Evolutionary conservation across 768 basidiomycete species (phyloP).

Genomic region (Melanogaster broomeanus): DNA sequence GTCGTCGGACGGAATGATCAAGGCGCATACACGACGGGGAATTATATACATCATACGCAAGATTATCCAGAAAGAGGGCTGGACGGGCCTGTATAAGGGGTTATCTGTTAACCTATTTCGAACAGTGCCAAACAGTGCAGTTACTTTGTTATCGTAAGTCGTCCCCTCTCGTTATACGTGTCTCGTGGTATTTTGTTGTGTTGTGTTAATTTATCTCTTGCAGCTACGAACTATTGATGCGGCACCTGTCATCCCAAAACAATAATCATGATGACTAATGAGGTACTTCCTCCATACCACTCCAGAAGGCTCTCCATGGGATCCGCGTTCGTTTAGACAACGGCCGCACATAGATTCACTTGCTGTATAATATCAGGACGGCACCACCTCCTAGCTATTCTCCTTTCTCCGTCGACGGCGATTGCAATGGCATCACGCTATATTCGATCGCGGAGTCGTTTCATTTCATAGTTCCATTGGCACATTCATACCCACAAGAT

Average conservation of each 20-base stretch:
- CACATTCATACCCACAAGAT: background rate
- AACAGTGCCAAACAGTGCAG: conserved; percentile 95
- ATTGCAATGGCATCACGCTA: conserved; percentile 6
- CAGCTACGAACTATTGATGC: conserved; percentile 36
- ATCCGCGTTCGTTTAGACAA: conserved; percentile 18
- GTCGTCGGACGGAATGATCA: conserved; percentile 64
- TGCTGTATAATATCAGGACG: conserved; percentile 12
- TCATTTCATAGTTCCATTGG: conserved; percentile 6
- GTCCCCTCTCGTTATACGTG: conserved; percentile 10
- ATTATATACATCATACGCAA: conserved; percentile 70
- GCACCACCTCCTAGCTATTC: conserved; percentile 8
- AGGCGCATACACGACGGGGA: conserved; percentile 57
- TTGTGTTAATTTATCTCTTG: conserved; percentile 1
- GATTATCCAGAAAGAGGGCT: conserved; percentile 82
- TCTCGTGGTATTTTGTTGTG: background rate
- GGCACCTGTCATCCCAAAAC: conserved; percentile 28
- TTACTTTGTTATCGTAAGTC: conserved; percentile 73
- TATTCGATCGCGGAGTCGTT: conserved; percentile 1
- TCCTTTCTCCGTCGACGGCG: conserved; percentile 3
- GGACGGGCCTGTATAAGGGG: conserved; percentile 89
- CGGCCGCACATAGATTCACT: conserved; percentile 2
- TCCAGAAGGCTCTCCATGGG: conserved; percentile 1
- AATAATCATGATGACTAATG: background rate
- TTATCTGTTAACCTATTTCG: conserved; percentile 91
- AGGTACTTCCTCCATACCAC: conserved; percentile 10